Percentiles rank a stretch among this genome's conserved stretches.
Conservation (phyloP, 179 eudicot genomes). For the Spinacia oleracea region DNA sequence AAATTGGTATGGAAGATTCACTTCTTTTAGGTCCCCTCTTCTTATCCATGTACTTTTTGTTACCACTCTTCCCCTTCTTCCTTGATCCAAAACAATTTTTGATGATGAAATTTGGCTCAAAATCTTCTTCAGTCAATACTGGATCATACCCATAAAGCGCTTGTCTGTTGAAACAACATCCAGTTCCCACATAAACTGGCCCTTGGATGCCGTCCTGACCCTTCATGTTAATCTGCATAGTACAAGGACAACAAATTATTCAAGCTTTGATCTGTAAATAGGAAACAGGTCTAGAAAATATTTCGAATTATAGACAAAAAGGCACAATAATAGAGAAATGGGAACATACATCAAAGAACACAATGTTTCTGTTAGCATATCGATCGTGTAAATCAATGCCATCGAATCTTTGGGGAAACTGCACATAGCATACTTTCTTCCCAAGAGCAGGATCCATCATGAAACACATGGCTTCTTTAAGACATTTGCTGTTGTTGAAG, state of each 20-base stretch:
- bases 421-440: slow-evolving; percentile 81
- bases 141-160: slow-evolving; percentile 88
- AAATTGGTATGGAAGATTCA: slow-evolving; percentile 77
- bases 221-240: slow-evolving; percentile 80
- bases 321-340: slow-evolving; percentile 1
- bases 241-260: slow-evolving; percentile 5
- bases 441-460: slow-evolving; percentile 84
- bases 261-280: background rate
- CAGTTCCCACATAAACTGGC: slow-evolving; percentile 92
- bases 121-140: slow-evolving; percentile 77
- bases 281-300: background rate
- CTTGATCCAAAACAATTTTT: slow-evolving; percentile 82
- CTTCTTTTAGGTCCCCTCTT: slow-evolving; percentile 64
- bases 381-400: slow-evolving; percentile 89
- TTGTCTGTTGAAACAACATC: slow-evolving; percentile 90
- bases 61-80: slow-evolving; percentile 62
- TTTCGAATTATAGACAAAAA: background rate
- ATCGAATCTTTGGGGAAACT: slow-evolving; percentile 88
- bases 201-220: slow-evolving; percentile 89
- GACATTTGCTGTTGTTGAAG: slow-evolving; percentile 87
- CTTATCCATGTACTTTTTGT: slow-evolving; percentile 71
- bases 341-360: slow-evolving; percentile 80
- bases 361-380: slow-evolving; percentile 84
- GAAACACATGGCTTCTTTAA: slow-evolving; percentile 93
- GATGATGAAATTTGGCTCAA: slow-evolving; percentile 78